phyloP scores from a whole-genome alignment of 306 rosid genomes.

The Citrullus amarus region DNA sequence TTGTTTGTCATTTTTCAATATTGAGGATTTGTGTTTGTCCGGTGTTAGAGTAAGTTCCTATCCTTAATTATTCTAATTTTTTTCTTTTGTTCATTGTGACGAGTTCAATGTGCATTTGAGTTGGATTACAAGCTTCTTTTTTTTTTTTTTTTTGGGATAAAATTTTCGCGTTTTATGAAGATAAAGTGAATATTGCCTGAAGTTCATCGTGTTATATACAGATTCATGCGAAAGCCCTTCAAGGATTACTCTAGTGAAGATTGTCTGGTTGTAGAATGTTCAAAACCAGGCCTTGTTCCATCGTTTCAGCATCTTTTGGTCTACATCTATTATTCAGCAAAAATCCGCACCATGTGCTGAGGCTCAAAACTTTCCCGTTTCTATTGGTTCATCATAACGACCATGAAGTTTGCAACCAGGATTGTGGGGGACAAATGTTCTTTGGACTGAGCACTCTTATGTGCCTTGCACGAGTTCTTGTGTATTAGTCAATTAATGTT shows the following conservation, averaged over 20 bases:
- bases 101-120: neutral
- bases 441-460: conserved; percentile 33
- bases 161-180: conserved; percentile 17
- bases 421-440: conserved; percentile 20
- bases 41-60: neutral
- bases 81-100: neutral
- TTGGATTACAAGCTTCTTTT: neutral
- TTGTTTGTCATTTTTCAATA: neutral
- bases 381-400: conserved; percentile 41
- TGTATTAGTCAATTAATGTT: conserved; percentile 28
- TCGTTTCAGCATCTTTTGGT: conserved; percentile 33
- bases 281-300: conserved; percentile 29
- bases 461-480: conserved; percentile 14
- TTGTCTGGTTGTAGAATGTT: conserved; percentile 31
- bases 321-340: conserved; percentile 30
- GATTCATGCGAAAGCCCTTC: conserved; percentile 30
- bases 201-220: conserved; percentile 30
- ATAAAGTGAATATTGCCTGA: conserved; percentile 41
- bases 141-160: neutral
- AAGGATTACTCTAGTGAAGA: conserved; percentile 22
- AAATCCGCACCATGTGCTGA: neutral
- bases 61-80: neutral
- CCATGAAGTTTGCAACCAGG: conserved; percentile 28
- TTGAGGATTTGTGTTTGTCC: neutral
- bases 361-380: conserved; percentile 30